Conservation (phyloP, 164 flowering plant species). For the Vitis labrusca region DNA sequence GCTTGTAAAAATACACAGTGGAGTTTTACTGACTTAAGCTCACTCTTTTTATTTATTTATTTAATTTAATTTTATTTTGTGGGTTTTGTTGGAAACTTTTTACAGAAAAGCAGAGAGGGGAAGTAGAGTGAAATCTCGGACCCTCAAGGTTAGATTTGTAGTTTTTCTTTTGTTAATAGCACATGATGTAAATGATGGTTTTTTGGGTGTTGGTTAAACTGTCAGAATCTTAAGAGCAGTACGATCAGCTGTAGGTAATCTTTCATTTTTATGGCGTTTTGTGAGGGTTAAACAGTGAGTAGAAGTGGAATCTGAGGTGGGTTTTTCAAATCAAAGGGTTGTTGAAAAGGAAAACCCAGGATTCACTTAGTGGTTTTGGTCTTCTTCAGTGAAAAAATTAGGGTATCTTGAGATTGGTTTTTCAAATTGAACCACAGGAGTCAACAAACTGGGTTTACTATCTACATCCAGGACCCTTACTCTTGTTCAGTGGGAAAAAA, state of each 20-base stretch:
- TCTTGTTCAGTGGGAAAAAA: not conserved
- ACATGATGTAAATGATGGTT: not conserved
- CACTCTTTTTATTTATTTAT: not conserved
- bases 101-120: not conserved
- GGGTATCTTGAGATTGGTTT: too few species aligned
- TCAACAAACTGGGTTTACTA: too few species aligned
- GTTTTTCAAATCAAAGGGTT: not conserved
- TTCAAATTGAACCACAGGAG: too few species aligned
- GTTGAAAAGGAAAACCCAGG: not conserved
- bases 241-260: slow-evolving; percentile 3
- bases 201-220: slow-evolving; percentile 13
- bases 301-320: not conserved
- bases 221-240: slow-evolving; percentile 14
- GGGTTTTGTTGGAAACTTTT: not conserved
- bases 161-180: not conserved
- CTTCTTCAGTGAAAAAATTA: too few species aligned
- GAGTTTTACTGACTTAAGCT: too few species aligned
- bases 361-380: not conserved
- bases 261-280: slow-evolving; percentile 4
- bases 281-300: not conserved
- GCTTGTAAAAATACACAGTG: not conserved
- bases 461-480: not conserved
- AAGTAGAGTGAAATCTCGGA: slow-evolving; percentile 2
- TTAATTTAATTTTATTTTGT: not conserved
- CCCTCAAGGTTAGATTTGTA: slow-evolving; percentile 11